Percentiles rank a stretch among this genome's conserved stretches.
Evolutionary conservation across 225 moss, liverwort and hornwort genomes (phyloP).

Genomic region (Polytrichum commune): DNA sequence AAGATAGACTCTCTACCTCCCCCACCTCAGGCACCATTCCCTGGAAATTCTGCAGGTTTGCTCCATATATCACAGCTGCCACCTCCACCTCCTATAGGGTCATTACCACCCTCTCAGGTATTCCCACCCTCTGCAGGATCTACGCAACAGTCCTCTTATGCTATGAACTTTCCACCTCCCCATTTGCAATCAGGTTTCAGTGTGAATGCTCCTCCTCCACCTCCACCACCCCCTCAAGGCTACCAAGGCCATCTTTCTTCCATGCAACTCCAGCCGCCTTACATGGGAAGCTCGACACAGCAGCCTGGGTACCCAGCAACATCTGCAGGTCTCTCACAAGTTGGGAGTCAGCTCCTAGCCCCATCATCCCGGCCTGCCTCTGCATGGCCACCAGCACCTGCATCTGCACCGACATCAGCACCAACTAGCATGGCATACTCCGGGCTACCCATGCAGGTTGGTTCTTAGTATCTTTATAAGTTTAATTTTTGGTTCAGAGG

Average conservation of each 20-base stretch:
- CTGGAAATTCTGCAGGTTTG: not conserved
- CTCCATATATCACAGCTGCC: slow-evolving; percentile 5
- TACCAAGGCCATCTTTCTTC: slow-evolving; percentile 22
- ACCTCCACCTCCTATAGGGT: slow-evolving; percentile 28
- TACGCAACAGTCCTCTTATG: slow-evolving; percentile 24
- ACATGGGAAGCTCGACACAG: slow-evolving; percentile 24
- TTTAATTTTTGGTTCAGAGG: not conserved
- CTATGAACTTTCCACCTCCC: slow-evolving; percentile 13
- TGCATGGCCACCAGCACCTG: slow-evolving; percentile 21
- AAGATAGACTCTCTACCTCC: slow-evolving; percentile 7
- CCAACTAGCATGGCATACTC: slow-evolving; percentile 33
- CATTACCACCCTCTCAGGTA: slow-evolving; percentile 28
- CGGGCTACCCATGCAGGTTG: slow-evolving; percentile 40
- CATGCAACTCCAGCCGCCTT: slow-evolving; percentile 31
- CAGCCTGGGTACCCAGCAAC: slow-evolving; percentile 18
- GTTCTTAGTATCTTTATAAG: slow-evolving; percentile 7
- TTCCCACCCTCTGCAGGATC: slow-evolving; percentile 29
- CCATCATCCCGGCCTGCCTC: slow-evolving; percentile 28
- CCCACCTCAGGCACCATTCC: slow-evolving; percentile 18
- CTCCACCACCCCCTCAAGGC: slow-evolving; percentile 24
- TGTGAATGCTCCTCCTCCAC: slow-evolving; percentile 26
- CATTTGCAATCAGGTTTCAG: slow-evolving; percentile 30
- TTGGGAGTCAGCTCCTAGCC: slow-evolving; percentile 26
- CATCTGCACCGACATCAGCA: slow-evolving; percentile 22
- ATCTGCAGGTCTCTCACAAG: not conserved